These are phyloP conservation scores for Pezicula neosporulosa DNA, from an alignment of 2,329 filamentous ascomycete genomes.

Conservation along the genomic window DNA sequence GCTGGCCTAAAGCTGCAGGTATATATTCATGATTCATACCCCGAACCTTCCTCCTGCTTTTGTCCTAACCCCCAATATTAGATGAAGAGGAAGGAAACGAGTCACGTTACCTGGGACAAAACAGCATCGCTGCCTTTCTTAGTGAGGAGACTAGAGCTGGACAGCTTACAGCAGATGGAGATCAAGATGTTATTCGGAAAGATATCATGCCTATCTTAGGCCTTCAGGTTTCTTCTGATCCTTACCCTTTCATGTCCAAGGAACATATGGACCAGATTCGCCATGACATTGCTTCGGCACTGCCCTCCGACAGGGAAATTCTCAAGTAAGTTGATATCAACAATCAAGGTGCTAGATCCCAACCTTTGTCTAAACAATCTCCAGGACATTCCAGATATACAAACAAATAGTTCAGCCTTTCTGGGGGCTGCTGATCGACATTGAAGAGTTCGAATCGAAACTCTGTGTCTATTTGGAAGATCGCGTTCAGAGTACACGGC, in stretches of 20 bases:
- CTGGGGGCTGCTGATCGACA: slow-evolving; percentile 65
- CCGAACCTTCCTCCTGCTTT: neutral
- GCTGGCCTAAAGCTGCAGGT: slow-evolving; percentile 29
- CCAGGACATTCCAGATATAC: slow-evolving; percentile 60
- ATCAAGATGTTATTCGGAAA: slow-evolving; percentile 45
- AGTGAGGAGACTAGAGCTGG: slow-evolving; percentile 52
- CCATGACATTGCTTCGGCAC: slow-evolving; percentile 55
- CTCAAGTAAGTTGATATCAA: slow-evolving; percentile 50
- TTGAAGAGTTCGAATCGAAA: slow-evolving; percentile 61
- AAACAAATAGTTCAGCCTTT: slow-evolving; percentile 66
- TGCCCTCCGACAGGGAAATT: slow-evolving; percentile 63
- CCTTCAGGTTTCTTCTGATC: slow-evolving; percentile 58
- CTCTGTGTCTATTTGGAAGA: slow-evolving; percentile 65
- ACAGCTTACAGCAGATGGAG: slow-evolving; percentile 48
- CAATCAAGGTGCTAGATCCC: neutral
- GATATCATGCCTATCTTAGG: slow-evolving; percentile 66
- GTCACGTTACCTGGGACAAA: slow-evolving; percentile 62
- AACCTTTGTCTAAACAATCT: neutral
- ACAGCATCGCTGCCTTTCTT: slow-evolving; percentile 64
- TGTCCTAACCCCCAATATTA: slow-evolving; percentile 6
- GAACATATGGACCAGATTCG: slow-evolving; percentile 58
- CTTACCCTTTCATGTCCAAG: slow-evolving; percentile 64
- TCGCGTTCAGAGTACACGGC: slow-evolving; percentile 42
- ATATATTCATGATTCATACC: slow-evolving; percentile 3
- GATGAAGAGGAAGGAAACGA: slow-evolving; percentile 53